Evolutionary conservation across 108 stramenopile species (phyloP), one percentile per base, ranked within the genome.

Genomic region (Thalassiosira profunda): DNA sequence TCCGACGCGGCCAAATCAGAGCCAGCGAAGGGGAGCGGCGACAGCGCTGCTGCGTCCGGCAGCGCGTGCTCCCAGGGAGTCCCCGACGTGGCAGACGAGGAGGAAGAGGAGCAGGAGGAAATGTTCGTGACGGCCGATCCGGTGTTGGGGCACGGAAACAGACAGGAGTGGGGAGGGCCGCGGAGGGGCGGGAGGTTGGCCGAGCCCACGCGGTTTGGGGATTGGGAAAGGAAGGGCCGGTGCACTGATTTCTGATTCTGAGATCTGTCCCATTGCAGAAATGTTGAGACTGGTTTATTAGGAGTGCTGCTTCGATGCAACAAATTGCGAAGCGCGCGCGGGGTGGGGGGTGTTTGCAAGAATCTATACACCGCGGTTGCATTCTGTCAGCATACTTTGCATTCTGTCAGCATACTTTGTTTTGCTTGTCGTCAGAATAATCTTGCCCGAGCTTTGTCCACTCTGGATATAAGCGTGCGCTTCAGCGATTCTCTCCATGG

Each of bases 181-280:
- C 77, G 93, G 25, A 74, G 97, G 41, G 98, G 98, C 11, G 98
- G 98, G 31, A 57, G 75, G 48, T 57, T 96, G 29, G 75, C 89
- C 18, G 98, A 99, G 73, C 98, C 98, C 10, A 99, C 98, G 21
- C 77, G 98, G 23, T 99, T 91, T 81, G 98, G 98, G 10, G 98
- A 99, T 79, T 99, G 98, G 98, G 98, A 99, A 74, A 87, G 98
- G 25, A 96, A 97, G 67, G 98, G 98, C 1, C 74, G 98, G 11
- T 96, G 94, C 51, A 91, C 96, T 11, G 98, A 99, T 72, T 99
- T 99, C 70, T 93, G 60, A 80, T n/a, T n/a, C n/a, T n/a, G n/a
- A n/a, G n/a, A n/a, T n/a, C n/a, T n/a, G n/a, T n/a, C n/a, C n/a
- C n/a, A n/a, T n/a, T n/a, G n/a, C n/a, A n/a, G n/a, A n/a, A n/a